Evolutionary conservation across 495 filamentous ascomycete genomes (phyloP).

Genomic region (Hypoxylon intermedium): DNA sequence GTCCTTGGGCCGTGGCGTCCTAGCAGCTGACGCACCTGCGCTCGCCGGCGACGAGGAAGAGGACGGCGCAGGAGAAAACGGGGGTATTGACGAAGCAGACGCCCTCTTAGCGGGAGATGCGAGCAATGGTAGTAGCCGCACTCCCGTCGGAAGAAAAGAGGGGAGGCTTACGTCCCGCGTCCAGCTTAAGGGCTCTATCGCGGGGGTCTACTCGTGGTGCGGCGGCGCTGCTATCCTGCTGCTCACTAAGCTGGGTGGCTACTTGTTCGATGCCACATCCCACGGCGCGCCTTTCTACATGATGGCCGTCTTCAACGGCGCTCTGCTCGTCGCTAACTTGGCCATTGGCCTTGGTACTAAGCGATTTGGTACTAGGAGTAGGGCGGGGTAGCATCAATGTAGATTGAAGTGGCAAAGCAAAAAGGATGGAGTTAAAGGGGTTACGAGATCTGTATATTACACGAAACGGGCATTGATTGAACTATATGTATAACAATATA

Average conservation of each 20-base stretch:
- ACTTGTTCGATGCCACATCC: constrained; percentile 75
- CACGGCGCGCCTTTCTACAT: constrained; percentile 86
- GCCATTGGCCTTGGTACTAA: constrained; percentile 44
- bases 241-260: constrained; percentile 90
- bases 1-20: constrained; percentile 78
- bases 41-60: constrained; percentile 41
- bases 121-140: neutral
- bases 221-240: constrained; percentile 91
- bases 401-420: neutral
- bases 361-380: constrained; percentile 1
- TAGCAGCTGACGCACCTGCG: constrained; percentile 59
- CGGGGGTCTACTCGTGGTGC: constrained; percentile 88
- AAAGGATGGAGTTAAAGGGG: neutral
- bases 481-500: neutral
- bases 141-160: neutral
- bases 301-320: constrained; percentile 84
- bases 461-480: too few species aligned
- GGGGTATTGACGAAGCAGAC: constrained; percentile 34
- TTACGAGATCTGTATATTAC: neutral
- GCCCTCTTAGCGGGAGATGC: constrained; percentile 41
- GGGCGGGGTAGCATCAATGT: neutral
- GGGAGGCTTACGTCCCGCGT: constrained; percentile 49
- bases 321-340: constrained; percentile 67
- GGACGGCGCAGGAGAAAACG: constrained; percentile 2
- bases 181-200: constrained; percentile 88